phyloP scores from a whole-genome alignment of 192 early-diverging fungal species.

The Coemansia sp. region DNA sequence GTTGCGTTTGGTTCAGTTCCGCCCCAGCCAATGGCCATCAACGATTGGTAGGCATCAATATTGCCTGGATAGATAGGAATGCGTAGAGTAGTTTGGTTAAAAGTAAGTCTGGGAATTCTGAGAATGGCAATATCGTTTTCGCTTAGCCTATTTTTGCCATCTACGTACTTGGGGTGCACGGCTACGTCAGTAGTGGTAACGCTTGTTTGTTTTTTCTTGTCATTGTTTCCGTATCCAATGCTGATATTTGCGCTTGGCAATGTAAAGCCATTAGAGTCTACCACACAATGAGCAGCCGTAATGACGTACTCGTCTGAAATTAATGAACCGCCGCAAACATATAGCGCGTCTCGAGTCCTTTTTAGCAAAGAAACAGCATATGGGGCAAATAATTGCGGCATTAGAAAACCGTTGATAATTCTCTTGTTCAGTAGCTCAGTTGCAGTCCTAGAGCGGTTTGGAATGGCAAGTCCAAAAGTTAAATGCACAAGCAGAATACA shows the following conservation, averaged over 20 bases:
- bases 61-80: constrained; percentile 24
- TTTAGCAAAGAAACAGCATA: constrained; percentile 20
- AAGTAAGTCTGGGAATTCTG: constrained; percentile 13
- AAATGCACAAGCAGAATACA: background rate
- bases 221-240: constrained; percentile 26
- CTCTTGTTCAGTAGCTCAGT: constrained; percentile 16
- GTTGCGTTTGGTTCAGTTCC: constrained; percentile 20
- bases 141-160: background rate
- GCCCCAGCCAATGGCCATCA: constrained; percentile 54
- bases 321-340: constrained; percentile 44
- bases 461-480: constrained; percentile 6
- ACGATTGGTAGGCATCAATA: constrained; percentile 14
- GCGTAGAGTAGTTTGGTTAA: constrained; percentile 6
- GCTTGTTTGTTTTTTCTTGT: constrained; percentile 20
- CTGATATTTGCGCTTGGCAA: constrained; percentile 16
- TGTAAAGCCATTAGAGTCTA: constrained; percentile 5
- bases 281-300: constrained; percentile 43
- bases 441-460: background rate
- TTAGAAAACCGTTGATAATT: constrained; percentile 31
- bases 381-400: constrained; percentile 19
- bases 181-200: constrained; percentile 9
- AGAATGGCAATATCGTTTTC: constrained; percentile 41
- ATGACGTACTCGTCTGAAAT: constrained; percentile 30
- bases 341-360: background rate
- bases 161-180: constrained; percentile 26